Evolutionary conservation across 176 grass and related monocot species (phyloP), one percentile per base, ranked within the genome.

Genomic region (Carex cristatella): DNA sequence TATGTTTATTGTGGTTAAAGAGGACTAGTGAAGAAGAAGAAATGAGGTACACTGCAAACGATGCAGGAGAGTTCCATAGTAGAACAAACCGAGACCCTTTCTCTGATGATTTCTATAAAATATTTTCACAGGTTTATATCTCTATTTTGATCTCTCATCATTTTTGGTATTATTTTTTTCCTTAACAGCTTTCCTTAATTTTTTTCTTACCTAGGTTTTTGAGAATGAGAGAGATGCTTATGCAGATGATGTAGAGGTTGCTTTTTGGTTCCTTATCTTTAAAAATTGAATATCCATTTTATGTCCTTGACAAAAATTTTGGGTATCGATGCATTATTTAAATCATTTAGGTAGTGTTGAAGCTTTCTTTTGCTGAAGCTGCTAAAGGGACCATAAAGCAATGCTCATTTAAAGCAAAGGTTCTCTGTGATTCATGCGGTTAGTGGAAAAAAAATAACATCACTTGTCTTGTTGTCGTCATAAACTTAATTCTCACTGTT

Each of bases 391-490:
- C 91, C 81, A 86, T 57, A 13, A 94, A 95, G 81, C 23, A 98
- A 79, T 83, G 94, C 28, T 86, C 91, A 46, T 90, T 92, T 30
- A 79, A 7, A 33, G 85, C 95, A 89, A 91, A 94, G 85, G 89
- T 94, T 89, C 83, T 89, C 83, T 98, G 95, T 31, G 57, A 92
- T 84, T 93, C 95, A 86, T 98, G 95, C 65, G 87, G 95, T 98
- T 59, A 92, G 92, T 92, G 69, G 2, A 61, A 64, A 75, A 35
- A 54, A 54, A 83, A 69, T 78, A 55, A 81, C 55, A 31, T 51
- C 82, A 59, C 76, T 81, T 73, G 40, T 88, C 27, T 28, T 88
- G 56, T 23, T 86, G 75, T 74, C 84, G 37, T 82, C 57, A 18
- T 75, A 59, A 82, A 58, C 57, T 10, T 85, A 82, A 82, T 37